Percentiles rank a stretch among this genome's conserved stretches.
phyloP scores from a whole-genome alignment of 225 moss, liverwort and hornwort genomes.

The Rhytidiadelphus loreus region DNA sequence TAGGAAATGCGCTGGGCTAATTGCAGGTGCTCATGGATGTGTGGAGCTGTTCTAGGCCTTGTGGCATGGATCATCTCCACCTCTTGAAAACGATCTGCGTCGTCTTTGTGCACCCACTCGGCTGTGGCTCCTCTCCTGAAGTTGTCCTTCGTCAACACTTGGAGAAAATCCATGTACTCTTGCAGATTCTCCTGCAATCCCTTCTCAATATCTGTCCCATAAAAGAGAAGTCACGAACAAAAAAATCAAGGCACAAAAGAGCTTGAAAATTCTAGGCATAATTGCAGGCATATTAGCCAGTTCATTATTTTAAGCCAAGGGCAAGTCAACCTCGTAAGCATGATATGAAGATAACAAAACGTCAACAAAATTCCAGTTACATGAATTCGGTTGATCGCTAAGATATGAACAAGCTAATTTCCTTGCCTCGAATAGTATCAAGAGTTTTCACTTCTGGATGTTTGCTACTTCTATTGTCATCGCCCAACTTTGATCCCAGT shows the following conservation, averaged over 20 bases:
- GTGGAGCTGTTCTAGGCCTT: conserved; percentile 5
- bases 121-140: neutral
- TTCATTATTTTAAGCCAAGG: neutral
- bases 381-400: neutral
- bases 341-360: neutral
- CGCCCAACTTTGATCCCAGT: neutral
- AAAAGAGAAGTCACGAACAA: neutral
- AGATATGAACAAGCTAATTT: neutral
- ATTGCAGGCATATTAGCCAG: neutral
- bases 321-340: neutral
- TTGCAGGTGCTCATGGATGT: conserved; percentile 11
- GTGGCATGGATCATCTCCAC: neutral
- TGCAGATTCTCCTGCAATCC: conserved; percentile 26
- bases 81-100: neutral
- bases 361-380: neutral
- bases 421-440: conserved; percentile 20
- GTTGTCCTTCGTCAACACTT: conserved; percentile 4
- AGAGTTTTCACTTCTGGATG: conserved; percentile 12
- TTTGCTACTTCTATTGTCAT: neutral
- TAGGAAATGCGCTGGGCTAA: neutral
- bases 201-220: conserved; percentile 22
- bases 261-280: neutral
- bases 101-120: conserved; percentile 5
- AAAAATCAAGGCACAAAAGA: neutral
- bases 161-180: conserved; percentile 22